Evolutionary conservation across 306 rosid species (phyloP), one percentile per base, ranked within the genome.

Genomic region (Trichosanthes truncata): DNA sequence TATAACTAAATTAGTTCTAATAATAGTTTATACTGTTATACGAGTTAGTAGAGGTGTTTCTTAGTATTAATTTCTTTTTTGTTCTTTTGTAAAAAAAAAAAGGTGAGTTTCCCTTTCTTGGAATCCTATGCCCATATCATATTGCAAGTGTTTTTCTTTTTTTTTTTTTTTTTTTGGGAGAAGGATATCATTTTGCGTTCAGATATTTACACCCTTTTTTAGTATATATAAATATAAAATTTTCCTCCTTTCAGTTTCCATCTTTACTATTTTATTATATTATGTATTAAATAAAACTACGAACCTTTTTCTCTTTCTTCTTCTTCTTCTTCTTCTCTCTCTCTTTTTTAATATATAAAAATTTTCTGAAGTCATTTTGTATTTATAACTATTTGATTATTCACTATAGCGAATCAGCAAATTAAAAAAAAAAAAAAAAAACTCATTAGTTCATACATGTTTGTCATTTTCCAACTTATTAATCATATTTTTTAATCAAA

Each of bases 1-100:
- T 76, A 71, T 72, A 72, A 46, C 23, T 45, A 72, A 72, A 25
- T 41, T 46, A 72, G 77, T 72, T 72, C 36, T 21, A 69, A 69
- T 72, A 72, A 72, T 72, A 72, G 38, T 25, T 46, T 5, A 72
- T 46, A 72, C 52, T 72, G 33, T 72, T 6, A 72, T 72, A 72
- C 76, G 38, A 72, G 21, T 72, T 69, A 68, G 7, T n/a, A 68
- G 36, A 72, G 77, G n/a, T 14, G 36, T 71, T 71, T 20, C 40
- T 71, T 65, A 43, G 9, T 40, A 40, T 67, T 67, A 9, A 18
- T 20, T 38, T 69, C 20, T n/a, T 68, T n/a, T 41, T 41, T 68
- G 1, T 2, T 45, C 7, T 25, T 45, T 45, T 41, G 48, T 68
- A 25, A 45, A 23, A 72, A 45, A 46, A 13, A 14, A 71, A 43